These are phyloP conservation scores for Castanea crenata DNA, from an alignment of 306 rosid genomes.

Conservation along the genomic window DNA sequence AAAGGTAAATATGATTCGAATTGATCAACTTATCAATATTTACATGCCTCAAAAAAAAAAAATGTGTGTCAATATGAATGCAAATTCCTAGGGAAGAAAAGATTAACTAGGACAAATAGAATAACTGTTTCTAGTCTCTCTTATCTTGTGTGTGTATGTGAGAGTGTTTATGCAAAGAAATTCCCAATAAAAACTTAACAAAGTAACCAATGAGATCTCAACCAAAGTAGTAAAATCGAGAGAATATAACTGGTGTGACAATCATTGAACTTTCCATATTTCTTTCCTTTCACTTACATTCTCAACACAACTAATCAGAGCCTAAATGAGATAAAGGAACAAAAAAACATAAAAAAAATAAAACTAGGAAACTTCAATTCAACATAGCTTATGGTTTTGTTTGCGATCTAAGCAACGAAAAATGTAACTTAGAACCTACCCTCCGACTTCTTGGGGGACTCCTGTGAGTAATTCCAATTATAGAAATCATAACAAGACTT, in stretches of 20 bases:
- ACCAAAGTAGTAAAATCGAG: background rate
- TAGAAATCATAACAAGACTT: conserved; percentile 47
- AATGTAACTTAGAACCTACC: conserved; percentile 37
- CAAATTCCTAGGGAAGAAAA: background rate
- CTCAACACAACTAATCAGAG: background rate
- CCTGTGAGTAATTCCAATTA: conserved; percentile 44
- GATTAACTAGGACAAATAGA: background rate
- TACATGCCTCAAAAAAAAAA: background rate
- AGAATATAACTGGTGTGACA: background rate
- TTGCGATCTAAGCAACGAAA: background rate
- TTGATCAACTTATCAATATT: background rate
- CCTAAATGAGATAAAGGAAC: background rate
- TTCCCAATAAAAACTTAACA: background rate
- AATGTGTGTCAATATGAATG: background rate
- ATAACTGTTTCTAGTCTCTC: background rate
- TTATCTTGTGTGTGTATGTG: background rate
- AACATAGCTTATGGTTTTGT: background rate
- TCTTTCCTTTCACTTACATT: background rate
- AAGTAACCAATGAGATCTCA: background rate
- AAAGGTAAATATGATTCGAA: background rate
- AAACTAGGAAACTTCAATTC: background rate
- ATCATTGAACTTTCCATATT: background rate
- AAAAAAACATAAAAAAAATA: background rate
- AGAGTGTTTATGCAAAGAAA: background rate
- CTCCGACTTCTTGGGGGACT: conserved; percentile 30